These are phyloP conservation scores for Auriscalpium vulgare DNA, from an alignment of 768 basidiomycete genomes.

Conservation along the genomic window DNA sequence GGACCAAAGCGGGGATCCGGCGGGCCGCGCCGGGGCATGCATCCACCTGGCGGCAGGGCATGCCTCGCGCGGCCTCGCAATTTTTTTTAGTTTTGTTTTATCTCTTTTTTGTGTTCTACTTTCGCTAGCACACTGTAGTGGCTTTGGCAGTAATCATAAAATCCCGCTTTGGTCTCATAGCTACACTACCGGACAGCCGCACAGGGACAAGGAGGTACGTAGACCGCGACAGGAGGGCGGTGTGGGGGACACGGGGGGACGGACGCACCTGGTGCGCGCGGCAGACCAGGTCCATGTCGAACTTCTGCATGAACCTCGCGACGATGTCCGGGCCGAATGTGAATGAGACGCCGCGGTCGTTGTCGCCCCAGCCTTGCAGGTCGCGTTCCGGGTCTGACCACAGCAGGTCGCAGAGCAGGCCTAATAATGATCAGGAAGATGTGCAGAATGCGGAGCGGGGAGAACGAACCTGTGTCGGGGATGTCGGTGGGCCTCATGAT, in stretches of 20 bases:
- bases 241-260: neutral
- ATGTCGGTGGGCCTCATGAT: constrained; percentile 99
- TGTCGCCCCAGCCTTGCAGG: constrained; percentile 99
- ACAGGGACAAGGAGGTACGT: too few species aligned
- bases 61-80: too few species aligned
- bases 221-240: neutral
- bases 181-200: too few species aligned
- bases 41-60: too few species aligned
- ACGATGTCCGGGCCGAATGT: constrained; percentile 99
- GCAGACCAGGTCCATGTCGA: constrained; percentile 99
- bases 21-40: too few species aligned
- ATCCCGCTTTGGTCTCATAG: too few species aligned
- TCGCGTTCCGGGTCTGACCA: constrained; percentile 99
- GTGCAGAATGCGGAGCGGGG: neutral
- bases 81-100: too few species aligned
- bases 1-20: neutral
- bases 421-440: constrained; percentile 29
- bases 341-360: constrained; percentile 97
- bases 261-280: constrained; percentile 87
- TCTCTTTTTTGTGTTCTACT: too few species aligned
- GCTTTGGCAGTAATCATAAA: too few species aligned
- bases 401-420: constrained; percentile 89
- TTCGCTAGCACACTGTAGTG: too few species aligned
- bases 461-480: constrained; percentile 84
- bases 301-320: constrained; percentile 95